Conservation (phyloP, 2,329 filamentous ascomycete species). For the Hypoxylon sp. region DNA sequence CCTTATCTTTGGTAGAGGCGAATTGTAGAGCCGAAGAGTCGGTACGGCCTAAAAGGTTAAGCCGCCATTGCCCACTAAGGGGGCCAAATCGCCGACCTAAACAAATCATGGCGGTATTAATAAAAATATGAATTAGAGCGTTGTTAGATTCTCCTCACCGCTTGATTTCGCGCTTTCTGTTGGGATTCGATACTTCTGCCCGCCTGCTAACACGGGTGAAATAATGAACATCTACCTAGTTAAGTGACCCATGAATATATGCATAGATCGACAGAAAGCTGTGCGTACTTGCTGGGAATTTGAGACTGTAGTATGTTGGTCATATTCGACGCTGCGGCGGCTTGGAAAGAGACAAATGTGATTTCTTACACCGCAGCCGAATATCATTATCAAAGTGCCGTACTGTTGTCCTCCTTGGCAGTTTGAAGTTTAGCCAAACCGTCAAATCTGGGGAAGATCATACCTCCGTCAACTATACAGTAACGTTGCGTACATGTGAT, state of each 20-base stretch:
- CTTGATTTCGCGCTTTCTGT: slow-evolving; percentile 18
- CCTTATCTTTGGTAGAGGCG: slow-evolving; percentile 19
- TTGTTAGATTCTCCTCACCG: slow-evolving; percentile 16
- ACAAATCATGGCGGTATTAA: slow-evolving; percentile 24
- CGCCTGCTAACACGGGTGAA: slow-evolving; percentile 22
- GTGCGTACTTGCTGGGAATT: slow-evolving; percentile 17
- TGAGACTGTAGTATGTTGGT: slow-evolving; percentile 33
- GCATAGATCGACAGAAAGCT: slow-evolving; percentile 29
- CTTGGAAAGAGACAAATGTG: slow-evolving; percentile 35
- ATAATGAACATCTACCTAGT: slow-evolving; percentile 9
- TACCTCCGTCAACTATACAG: slow-evolving; percentile 36
- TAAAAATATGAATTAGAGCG: slow-evolving; percentile 10
- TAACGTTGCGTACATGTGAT: slow-evolving; percentile 43
- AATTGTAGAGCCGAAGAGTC: slow-evolving; percentile 19
- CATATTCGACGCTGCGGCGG: slow-evolving; percentile 28
- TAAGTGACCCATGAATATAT: slow-evolving; percentile 30
- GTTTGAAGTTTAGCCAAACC: slow-evolving; percentile 44
- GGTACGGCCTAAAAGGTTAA: slow-evolving; percentile 17
- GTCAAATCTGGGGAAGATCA: slow-evolving; percentile 43
- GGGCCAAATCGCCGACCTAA: slow-evolving; percentile 24
- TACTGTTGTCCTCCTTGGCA: slow-evolving; percentile 38
- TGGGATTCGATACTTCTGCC: slow-evolving; percentile 14
- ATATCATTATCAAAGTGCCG: slow-evolving; percentile 40
- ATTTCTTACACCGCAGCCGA: slow-evolving; percentile 19
- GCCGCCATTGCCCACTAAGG: slow-evolving; percentile 17